A percentile compares a stretch with the other conserved stretches of the same genome.
phyloP scores from a whole-genome alignment of 805 yeast species.

The Torulaspora franciscae region DNA sequence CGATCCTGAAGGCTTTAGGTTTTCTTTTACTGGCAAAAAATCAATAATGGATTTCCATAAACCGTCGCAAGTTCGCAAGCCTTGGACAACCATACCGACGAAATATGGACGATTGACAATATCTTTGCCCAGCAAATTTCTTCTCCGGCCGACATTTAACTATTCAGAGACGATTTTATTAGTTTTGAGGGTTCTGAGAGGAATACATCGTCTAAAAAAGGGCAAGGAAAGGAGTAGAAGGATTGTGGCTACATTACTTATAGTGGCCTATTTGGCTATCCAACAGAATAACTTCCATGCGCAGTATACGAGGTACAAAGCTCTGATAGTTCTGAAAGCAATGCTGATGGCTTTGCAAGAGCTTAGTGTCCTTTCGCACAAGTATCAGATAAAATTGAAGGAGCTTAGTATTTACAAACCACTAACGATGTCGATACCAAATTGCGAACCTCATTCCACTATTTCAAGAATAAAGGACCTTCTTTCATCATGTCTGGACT shows the following conservation, averaged over 20 bases:
- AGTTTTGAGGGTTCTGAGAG: slow-evolving; percentile 4
- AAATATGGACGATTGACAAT: slow-evolving; percentile 21
- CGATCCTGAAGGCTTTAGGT: slow-evolving; percentile 34
- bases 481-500: slow-evolving; percentile 33
- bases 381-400: slow-evolving; percentile 29
- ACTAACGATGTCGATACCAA: slow-evolving; percentile 9
- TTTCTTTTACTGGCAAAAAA: slow-evolving; percentile 20
- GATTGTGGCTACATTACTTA: slow-evolving; percentile 13
- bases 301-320: slow-evolving; percentile 20
- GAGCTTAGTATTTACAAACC: slow-evolving; percentile 29
- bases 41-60: slow-evolving; percentile 21
- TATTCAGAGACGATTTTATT: slow-evolving; percentile 7
- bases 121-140: slow-evolving; percentile 4
- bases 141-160: slow-evolving; percentile 9
- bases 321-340: slow-evolving; percentile 15
- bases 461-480: slow-evolving; percentile 30
- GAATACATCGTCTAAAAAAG: slow-evolving; percentile 1
- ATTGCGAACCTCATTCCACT: not conserved
- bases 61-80: slow-evolving; percentile 10
- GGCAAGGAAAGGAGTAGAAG: slow-evolving; percentile 1
- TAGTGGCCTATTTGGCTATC: slow-evolving; percentile 20
- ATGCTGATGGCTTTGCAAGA: slow-evolving; percentile 17
- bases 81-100: slow-evolving; percentile 16
- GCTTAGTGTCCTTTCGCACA: slow-evolving; percentile 28
- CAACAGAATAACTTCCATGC: slow-evolving; percentile 24